Evolutionary conservation across 2,329 filamentous ascomycete species (phyloP), one percentile per base, ranked within the genome.

Genomic region (Capronia coronata): DNA sequence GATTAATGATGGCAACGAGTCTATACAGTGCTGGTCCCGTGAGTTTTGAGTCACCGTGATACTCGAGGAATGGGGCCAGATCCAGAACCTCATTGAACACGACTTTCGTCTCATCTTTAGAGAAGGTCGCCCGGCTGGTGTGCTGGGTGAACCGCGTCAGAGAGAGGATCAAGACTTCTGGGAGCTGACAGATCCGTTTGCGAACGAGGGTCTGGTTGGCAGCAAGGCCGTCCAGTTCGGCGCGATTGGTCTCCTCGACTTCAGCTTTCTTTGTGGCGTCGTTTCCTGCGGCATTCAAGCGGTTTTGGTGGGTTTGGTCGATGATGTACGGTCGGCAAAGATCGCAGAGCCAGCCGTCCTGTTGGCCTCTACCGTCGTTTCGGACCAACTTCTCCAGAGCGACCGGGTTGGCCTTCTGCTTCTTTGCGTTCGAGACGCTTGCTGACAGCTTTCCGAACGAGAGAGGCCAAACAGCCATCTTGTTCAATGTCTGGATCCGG

Each of bases 121-220:
- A n/a, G 14, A 9, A n/a, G 14, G 3, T 6, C n/a, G 40, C 32
- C 35, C 54, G 51, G n/a, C 32, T 25, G 13, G 23, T 16, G 32
- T 25, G 18, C 7, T 42, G 7, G 11, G 11, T 13, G 30, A 54
- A 51, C 11, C 55, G 49, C 3, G 14, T 22, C 14, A 57, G 38
- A 6, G 46, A 23, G 5, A 57, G 6, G 18, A 57, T 45, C 25
- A 57, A 35, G 27, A 57, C 51, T 29, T 57, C 54, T 2, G 54
- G 54, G 16, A 52, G 16, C 19, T 30, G 14, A 32, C 19, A 41
- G 37, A 48, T 29, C 14, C 27, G 27, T 38, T 35, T 48, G 38
- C 39, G 39, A 22, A 35, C 3, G 34, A 19, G 4, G n/a, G 34
- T 37, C 14, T 11, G 34, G 34, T 47, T 40, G 35, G 19, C 21